These are phyloP conservation scores for Trametes coccinea DNA, from an alignment of 768 basidiomycete species.

Conservation along the genomic window DNA sequence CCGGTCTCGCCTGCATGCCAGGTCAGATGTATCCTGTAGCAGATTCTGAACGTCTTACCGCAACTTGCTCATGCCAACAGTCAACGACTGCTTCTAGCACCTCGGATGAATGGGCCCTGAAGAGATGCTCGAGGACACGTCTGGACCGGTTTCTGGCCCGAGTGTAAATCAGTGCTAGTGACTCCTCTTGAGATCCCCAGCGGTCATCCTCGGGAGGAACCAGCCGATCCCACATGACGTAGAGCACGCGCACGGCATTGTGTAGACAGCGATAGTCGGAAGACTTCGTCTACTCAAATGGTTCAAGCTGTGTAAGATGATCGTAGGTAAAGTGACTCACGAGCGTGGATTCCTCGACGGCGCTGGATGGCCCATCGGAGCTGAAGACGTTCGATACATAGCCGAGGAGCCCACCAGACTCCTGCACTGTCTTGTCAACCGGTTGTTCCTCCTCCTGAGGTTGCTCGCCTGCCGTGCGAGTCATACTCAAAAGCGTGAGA, in stretches of 20 bases:
- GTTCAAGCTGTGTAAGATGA: too few relatives aligned
- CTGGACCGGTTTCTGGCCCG: slow-evolving; percentile 70
- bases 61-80: slow-evolving; percentile 69
- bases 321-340: slow-evolving; percentile 39
- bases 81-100: slow-evolving; percentile 83
- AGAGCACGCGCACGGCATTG: slow-evolving; percentile 79
- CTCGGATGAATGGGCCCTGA: slow-evolving; percentile 76
- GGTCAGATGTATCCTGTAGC: background rate
- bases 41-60: slow-evolving; percentile 37
- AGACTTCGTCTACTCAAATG: slow-evolving; percentile 54
- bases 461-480: slow-evolving; percentile 51
- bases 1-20: slow-evolving; percentile 9
- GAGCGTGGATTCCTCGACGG: slow-evolving; percentile 55
- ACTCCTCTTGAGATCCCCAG: slow-evolving; percentile 64
- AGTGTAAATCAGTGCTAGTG: slow-evolving; percentile 63
- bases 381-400: slow-evolving; percentile 92
- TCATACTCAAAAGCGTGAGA: slow-evolving; percentile 70
- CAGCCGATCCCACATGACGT: slow-evolving; percentile 69
- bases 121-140: slow-evolving; percentile 82
- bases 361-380: slow-evolving; percentile 53
- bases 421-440: slow-evolving; percentile 53
- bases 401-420: slow-evolving; percentile 73
- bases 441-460: slow-evolving; percentile 58
- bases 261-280: slow-evolving; percentile 76
- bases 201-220: slow-evolving; percentile 33